Evolutionary conservation across 495 filamentous ascomycete genomes (phyloP), one percentile per base, ranked within the genome.

Genomic region (Evernia prunastri): DNA sequence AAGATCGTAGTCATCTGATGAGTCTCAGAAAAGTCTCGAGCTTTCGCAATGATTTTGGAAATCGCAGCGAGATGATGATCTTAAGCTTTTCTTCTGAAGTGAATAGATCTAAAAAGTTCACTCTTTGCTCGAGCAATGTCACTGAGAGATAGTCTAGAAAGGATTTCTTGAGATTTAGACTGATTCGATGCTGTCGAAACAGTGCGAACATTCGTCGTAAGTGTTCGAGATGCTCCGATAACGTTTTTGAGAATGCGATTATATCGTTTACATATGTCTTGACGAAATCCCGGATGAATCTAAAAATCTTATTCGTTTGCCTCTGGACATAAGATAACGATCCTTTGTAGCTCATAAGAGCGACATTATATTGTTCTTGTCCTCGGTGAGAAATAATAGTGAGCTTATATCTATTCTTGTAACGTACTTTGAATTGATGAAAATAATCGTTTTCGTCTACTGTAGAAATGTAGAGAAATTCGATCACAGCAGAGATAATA

Each of bases 11-110:
- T 17, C 27, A 65, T 8, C 31, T 23, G 2, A 37, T 64, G 11
- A 67, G 8, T 1, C 53, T 57, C 13, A 67, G 29, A 12, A 51
- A 64, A 15, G 45, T 60, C 33, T 67, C 56, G 11, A 68, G 23
- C 20, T 58, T 6, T n/a, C 33, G 20, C 7, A 66, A 37, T 8
- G 47, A 20, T 2, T 63, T 13, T 17, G 43, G 60, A 31, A 53
- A 66, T 35, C 18, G 3, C 2, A 66, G 40, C 17, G 9, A 10
- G 37, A 7, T 36, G 3, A 64, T 59, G 6, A 23, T 60, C 2
- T 13, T 9, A 17, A 66, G 18, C 29, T 63, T 56, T 13, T 66
- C 45, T 20, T 42, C 20, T 7, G 42, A 4, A 5, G 47, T 67
- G 0, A 18, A n/a, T 6, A 68, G 31, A 18, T 63, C 56, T 5